Conservation (phyloP, 495 filamentous ascomycete species). For the Talaromyces thailandensis region DNA sequence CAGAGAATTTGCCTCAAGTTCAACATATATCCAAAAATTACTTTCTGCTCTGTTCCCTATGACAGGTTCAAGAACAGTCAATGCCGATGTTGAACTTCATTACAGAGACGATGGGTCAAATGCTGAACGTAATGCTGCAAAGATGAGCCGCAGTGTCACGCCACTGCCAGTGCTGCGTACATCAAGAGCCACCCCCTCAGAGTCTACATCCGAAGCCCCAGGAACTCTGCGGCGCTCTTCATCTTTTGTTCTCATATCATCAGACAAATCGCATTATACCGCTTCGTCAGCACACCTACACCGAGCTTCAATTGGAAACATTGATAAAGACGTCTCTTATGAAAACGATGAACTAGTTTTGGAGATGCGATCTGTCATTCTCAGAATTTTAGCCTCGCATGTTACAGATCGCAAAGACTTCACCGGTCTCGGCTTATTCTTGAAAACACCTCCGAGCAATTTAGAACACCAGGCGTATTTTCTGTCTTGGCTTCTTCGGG, state of each 20-base stretch:
- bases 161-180: conserved; percentile 62
- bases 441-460: conserved; percentile 87
- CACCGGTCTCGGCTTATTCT: conserved; percentile 73
- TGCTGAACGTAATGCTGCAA: conserved; percentile 78
- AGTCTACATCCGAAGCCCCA: conserved; percentile 38
- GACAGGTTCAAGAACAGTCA: conserved; percentile 71
- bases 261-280: conserved; percentile 46
- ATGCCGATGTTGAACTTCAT: conserved; percentile 72
- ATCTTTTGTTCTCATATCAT: conserved; percentile 80
- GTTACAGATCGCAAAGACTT: conserved; percentile 81
- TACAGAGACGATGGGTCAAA: conserved; percentile 68
- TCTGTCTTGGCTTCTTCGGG: conserved; percentile 77
- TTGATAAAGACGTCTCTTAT: conserved; percentile 35
- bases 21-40: conserved; percentile 70
- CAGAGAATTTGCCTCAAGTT: conserved; percentile 67
- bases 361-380: conserved; percentile 61
- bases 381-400: conserved; percentile 75
- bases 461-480: conserved; percentile 92
- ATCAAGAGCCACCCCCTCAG: conserved; percentile 46
- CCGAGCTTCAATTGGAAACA: conserved; percentile 32
- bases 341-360: conserved; percentile 64
- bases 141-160: conserved; percentile 62
- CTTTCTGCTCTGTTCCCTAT: conserved; percentile 75
- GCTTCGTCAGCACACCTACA: conserved; percentile 51
- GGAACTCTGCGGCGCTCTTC: conserved; percentile 62